Evolutionary conservation across 2,329 filamentous ascomycete species (phyloP), one percentile per base, ranked within the genome.

Genomic region (Colletotrichum caudatum): DNA sequence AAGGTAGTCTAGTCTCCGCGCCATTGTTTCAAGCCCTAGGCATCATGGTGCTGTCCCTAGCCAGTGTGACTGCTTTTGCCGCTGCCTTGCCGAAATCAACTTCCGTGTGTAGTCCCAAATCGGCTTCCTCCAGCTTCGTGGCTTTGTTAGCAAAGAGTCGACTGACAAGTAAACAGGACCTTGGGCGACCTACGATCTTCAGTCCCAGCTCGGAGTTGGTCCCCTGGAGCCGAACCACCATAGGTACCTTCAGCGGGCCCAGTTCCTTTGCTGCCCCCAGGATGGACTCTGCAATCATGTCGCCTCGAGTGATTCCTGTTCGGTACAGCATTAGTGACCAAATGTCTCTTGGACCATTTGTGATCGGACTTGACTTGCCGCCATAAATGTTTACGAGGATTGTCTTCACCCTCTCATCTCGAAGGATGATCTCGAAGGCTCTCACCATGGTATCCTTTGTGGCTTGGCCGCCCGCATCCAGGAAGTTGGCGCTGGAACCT

Each of bases 391-490:
- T 91, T 11, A 91, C 86, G 58, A 90, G 80, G 35, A 91, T 82
- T 5, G 92, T 90, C 76, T 89, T 91, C 9, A 97, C 93, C 39
- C 93, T 85, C 2, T 86, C 81, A 76, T 97, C 94, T 6, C 85
- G 84, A 57, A 94, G 83, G 23, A 97, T 89, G 16, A 95, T 87
- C 68, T 90, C 87, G 78, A 97, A 96, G 1, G 90, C 91, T 67
- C 89, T 89, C 78, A 92, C 91, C 75, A 97, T 94, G 0, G 94
- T 97, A 74, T 92, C 90, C 39, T 89, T 89, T 0, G 94, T 97
- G 0, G 94, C 94, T 80, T 97, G 96, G 46, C 94, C 94, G 37
- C 95, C 94, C 0, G 93, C 97, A 79, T 97, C 94, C 66, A 97
- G 86, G 79, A 97, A 97, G 77, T 97, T 97, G 14, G 93, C 90